Base-by-base conservation (phyloP, 805 yeast genomes). In the Torulaspora franciscae region DNA sequence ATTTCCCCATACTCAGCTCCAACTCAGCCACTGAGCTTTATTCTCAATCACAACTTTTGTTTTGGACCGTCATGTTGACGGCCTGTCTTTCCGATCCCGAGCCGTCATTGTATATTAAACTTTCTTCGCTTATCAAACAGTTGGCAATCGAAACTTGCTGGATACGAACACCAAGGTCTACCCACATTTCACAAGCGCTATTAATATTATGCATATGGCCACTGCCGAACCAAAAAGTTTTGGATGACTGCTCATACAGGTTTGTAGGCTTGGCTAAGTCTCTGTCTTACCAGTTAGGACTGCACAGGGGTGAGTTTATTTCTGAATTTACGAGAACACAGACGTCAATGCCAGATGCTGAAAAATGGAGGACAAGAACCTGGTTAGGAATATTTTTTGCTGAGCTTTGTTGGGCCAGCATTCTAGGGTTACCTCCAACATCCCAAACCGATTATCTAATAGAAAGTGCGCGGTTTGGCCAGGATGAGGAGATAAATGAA, bases 71-170 rank as follows among this genome's bases (percentile, higher is more conserved):
- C 2, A 84, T 87, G 71, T 70, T 86, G 36, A 87, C 95, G 0
- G 95, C 96, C 0, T 80, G 93, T 36, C 68, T 84, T 14, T 81
- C 95, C 0, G 95, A 89, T 55, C 91, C 95, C 0, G 91, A 85
- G 39, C 96, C 97, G 3, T 74, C 85, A 0, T 61, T 88, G 37
- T 90, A 90, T 69, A 77, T 79, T 64, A 74, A 83, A 24, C 69
- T 89, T 37, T 83, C 93, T 11, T 78, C 86, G 1, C 71, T 87
- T 33, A 85, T 90, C 53, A 86, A 85, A 57, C 93, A 86, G 57
- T 68, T 89, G 53, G 95, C 95, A 0, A 87, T 87, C 42, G 95
- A 86, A 58, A 86, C 95, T 0, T 88, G 96, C 66, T 87, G 96
- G 95, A 79, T 89, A 39, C 71, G 90, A 46, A 90, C 97, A 0